Evolutionary conservation across 306 rosid genomes (phyloP), one percentile per base, ranked within the genome.

Genomic region (Quercus engelmannii): DNA sequence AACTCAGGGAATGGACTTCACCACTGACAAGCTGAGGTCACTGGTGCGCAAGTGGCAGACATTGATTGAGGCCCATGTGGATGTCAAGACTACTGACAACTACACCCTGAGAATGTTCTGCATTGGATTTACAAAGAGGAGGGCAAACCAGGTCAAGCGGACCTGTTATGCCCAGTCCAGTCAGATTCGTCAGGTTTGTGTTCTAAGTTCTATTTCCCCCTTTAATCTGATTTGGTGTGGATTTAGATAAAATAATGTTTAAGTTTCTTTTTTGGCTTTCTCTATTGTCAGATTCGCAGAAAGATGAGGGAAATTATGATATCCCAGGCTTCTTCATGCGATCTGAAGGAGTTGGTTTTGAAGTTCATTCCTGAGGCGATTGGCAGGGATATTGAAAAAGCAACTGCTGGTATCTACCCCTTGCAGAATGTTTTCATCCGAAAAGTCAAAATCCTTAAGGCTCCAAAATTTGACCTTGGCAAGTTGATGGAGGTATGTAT

Each of bases 141-240:
- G 97, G 51, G 63, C 81, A 19, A 92, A 92, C 83, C 98, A 94
- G 87, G 88, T 92, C 28, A 94, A 94, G 92, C 89, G 97, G 74
- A 94, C 97, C 77, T 92, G 97, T 18, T 94, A 94, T 69, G 98
- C 98, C 0, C 98, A 94, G 58, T 87, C 97, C 15, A 92, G 97
- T 79, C 98, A 92, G 82, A 85, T 94, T 62, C 86, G 91, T 80
- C 97, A 88, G 97, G 97, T 94, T 64, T 71, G 14, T 77, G 31
- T 59, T 59, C 10, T 7, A 3, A 23, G 18, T 59, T 26, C 23
- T 59, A 23, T 21, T 59, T 59, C 12, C 14, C 13, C 33, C 6
- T 23, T 9, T 59, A 11, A 26, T 59, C 65, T 59, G 65, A 9
- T n/a, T 21, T 59, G 33, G 30, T 10, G 31, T 59, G 65, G 31